Evolutionary conservation across 495 filamentous ascomycete genomes (phyloP).

Genomic region (Chlorociboria aeruginascens): DNA sequence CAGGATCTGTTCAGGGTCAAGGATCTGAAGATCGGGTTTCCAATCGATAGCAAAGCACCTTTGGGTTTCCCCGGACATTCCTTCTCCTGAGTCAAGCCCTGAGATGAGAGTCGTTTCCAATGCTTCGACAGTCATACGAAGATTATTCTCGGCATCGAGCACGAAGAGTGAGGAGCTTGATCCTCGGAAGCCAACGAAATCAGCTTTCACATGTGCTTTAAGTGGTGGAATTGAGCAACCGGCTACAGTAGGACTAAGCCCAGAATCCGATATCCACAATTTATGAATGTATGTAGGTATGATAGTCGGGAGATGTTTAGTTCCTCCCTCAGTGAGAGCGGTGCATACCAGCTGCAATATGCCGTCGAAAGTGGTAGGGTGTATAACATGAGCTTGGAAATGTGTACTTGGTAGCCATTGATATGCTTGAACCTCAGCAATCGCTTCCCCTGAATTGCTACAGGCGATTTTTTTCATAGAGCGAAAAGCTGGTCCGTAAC

Average conservation of each 20-base stretch:
- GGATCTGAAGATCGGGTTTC: background rate
- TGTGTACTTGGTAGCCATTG: background rate
- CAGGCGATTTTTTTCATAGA: background rate
- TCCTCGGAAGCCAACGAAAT: background rate
- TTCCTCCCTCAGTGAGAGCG: background rate
- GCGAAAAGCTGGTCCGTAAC: background rate
- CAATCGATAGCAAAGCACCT: background rate
- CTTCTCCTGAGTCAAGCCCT: background rate
- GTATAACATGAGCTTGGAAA: slow-evolving; percentile 9
- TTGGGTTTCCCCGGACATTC: background rate
- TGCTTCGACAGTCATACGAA: background rate
- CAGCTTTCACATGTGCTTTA: too few species aligned
- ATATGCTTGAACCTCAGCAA: background rate
- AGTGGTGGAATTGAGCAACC: too few species aligned
- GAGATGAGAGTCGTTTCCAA: background rate
- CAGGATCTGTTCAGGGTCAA: too few species aligned
- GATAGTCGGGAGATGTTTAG: background rate
- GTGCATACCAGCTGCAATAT: slow-evolving; percentile 5
- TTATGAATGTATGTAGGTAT: background rate
- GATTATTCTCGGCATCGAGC: background rate
- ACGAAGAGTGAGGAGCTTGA: background rate
- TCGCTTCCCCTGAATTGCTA: background rate
- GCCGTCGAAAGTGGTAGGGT: slow-evolving; percentile 15
- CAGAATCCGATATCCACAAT: background rate
- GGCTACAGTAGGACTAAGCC: too few species aligned